Evolutionary conservation across 208 protist species (phyloP).

Genomic region (Leishmania amazonensis): DNA sequence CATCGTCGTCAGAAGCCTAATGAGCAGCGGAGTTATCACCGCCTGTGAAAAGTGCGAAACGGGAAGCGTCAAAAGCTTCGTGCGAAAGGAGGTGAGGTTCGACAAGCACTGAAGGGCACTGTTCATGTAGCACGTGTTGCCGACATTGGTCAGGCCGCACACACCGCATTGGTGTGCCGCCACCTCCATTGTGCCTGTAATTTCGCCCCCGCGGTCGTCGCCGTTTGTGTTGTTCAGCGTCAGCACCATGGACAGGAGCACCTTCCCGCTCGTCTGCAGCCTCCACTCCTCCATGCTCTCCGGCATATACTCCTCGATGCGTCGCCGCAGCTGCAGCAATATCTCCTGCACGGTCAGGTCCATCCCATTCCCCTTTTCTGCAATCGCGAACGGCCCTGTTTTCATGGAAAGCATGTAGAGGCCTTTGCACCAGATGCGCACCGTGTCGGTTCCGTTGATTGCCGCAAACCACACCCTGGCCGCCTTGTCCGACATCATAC

Average conservation of each 20-base stretch:
- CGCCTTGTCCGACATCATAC: constrained; percentile 31
- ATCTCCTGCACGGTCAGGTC: constrained; percentile 32
- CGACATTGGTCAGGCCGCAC: constrained; percentile 87
- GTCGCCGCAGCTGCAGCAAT: constrained; percentile 18
- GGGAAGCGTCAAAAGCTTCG: constrained; percentile 60
- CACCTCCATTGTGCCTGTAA: constrained; percentile 34
- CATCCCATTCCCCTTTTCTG: constrained; percentile 29
- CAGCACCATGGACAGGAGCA: constrained; percentile 29
- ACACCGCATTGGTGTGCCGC: constrained; percentile 44
- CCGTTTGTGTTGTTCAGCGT: constrained; percentile 28
- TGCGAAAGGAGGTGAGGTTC: constrained; percentile 79
- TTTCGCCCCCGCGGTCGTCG: constrained; percentile 21
- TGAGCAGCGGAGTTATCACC: constrained; percentile 48
- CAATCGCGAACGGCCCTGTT: constrained; percentile 7
- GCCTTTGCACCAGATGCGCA: constrained; percentile 29
- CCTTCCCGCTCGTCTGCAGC: constrained; percentile 11
- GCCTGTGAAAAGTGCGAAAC: constrained; percentile 62
- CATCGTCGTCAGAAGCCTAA: constrained; percentile 55
- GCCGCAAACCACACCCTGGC: constrained; percentile 41
- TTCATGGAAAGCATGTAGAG: constrained; percentile 22
- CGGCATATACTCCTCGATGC: constrained; percentile 30
- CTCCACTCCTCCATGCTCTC: constrained; percentile 15
- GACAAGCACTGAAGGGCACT: constrained; percentile 88
- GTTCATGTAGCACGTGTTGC: constrained; percentile 95
- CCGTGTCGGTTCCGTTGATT: constrained; percentile 32